These are phyloP conservation scores for Glebionis coronaria DNA, from an alignment of 129 eudicot genomes.

Conservation along the genomic window DNA sequence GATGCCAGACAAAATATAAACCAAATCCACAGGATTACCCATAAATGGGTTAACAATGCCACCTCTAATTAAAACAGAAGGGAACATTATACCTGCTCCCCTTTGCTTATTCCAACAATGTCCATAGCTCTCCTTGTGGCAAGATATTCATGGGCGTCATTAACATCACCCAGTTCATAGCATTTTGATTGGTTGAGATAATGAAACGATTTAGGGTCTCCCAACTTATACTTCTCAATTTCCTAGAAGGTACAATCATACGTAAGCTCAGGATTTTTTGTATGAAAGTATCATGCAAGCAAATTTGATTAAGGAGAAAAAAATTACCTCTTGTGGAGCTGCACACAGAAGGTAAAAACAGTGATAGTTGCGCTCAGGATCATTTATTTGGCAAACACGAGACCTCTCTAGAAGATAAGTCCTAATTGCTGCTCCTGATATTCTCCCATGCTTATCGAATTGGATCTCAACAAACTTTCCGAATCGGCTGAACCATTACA, in stretches of 20 bases:
- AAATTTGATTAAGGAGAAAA: neutral
- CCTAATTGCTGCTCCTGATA: constrained; percentile 99
- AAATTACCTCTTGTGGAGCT: constrained; percentile 94
- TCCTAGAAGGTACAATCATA: constrained; percentile 46
- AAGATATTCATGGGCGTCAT: constrained; percentile 90
- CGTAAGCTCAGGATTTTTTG: constrained; percentile 11
- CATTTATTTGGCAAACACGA: constrained; percentile 94
- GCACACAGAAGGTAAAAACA: constrained; percentile 98
- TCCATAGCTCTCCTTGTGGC: constrained; percentile 99
- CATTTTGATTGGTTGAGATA: constrained; percentile 98
- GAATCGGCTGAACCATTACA: constrained; percentile 72
- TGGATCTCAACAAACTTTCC: constrained; percentile 99
- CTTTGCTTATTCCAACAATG: constrained; percentile 88
- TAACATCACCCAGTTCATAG: constrained; percentile 76
- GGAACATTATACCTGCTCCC: constrained; percentile 68
- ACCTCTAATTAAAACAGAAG: constrained; percentile 4
- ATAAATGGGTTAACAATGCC: constrained; percentile 11
- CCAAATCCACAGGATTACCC: neutral
- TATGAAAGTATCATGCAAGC: neutral
- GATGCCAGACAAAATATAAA: neutral
- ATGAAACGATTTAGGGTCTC: constrained; percentile 82
- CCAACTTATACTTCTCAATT: constrained; percentile 81
- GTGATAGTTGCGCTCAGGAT: constrained; percentile 98
- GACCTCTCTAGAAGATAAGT: constrained; percentile 97
- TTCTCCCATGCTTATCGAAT: constrained; percentile 95